Evolutionary conservation across 176 grass and related monocot genomes (phyloP).

Genomic region (Pharus latifolius): DNA sequence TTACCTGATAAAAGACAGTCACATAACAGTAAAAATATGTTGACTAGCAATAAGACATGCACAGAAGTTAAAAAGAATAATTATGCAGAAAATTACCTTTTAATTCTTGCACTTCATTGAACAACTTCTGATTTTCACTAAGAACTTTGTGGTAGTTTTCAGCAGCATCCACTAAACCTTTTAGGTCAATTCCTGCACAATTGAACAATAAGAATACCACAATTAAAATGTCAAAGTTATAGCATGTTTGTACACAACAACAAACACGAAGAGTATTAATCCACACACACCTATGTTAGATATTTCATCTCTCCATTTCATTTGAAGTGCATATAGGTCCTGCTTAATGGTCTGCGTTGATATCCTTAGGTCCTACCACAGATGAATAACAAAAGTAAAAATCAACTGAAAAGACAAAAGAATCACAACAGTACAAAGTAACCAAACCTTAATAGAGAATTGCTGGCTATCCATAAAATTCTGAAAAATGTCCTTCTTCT

Average conservation of each 20-base stretch:
- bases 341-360: slow-evolving; percentile 74
- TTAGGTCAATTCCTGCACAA: slow-evolving; percentile 57
- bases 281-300: slow-evolving; percentile 50
- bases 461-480: slow-evolving; percentile 54
- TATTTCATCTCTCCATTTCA: slow-evolving; percentile 85
- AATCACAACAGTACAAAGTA: slow-evolving; percentile 9
- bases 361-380: slow-evolving; percentile 67
- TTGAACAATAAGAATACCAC: neutral
- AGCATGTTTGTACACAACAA: neutral
- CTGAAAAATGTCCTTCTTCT: slow-evolving; percentile 64
- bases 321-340: slow-evolving; percentile 61
- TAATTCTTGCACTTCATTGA: slow-evolving; percentile 95
- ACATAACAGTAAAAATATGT: slow-evolving; percentile 7
- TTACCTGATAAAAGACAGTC: slow-evolving; percentile 62
- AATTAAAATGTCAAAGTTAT: neutral
- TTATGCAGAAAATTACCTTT: slow-evolving; percentile 52
- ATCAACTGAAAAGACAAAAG: slow-evolving; percentile 2
- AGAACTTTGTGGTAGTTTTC: slow-evolving; percentile 89
- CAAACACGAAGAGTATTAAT: neutral
- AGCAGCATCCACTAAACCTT: slow-evolving; percentile 81
- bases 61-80: neutral
- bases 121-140: slow-evolving; percentile 86
- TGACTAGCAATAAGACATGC: neutral
- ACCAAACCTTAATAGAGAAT: slow-evolving; percentile 42
- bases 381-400: slow-evolving; percentile 10